Evolutionary conservation across 2,329 filamentous ascomycete genomes (phyloP).

Genomic region (Moelleriella libera): DNA sequence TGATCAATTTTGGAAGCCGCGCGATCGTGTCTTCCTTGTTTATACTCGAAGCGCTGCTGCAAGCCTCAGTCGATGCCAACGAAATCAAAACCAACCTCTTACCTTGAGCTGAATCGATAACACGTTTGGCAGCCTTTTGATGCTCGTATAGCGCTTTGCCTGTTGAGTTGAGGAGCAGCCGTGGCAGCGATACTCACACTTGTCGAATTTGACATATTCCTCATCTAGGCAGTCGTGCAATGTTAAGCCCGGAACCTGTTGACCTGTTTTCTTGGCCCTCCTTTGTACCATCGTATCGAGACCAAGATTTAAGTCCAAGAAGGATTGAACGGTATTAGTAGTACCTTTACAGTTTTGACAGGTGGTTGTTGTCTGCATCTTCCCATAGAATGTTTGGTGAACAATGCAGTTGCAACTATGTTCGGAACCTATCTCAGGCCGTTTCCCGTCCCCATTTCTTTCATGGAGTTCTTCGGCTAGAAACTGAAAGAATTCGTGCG

Average conservation of each 20-base stretch:
- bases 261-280: constrained; percentile 38
- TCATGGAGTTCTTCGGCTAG: constrained; percentile 83
- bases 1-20: constrained; percentile 79
- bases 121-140: constrained; percentile 77
- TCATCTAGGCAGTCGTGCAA: constrained; percentile 66
- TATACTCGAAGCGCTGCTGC: constrained; percentile 56
- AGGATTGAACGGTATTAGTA: constrained; percentile 73
- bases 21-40: constrained; percentile 46
- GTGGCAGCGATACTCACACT: constrained; percentile 77
- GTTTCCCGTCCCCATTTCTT: constrained; percentile 59
- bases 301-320: constrained; percentile 80
- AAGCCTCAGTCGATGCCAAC: neutral
- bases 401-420: constrained; percentile 77
- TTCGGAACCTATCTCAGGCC: constrained; percentile 42
- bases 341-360: constrained; percentile 77
- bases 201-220: constrained; percentile 76
- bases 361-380: constrained; percentile 78
- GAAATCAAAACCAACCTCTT: constrained; percentile 7
- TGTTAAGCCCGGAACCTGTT: constrained; percentile 27
- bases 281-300: constrained; percentile 65
- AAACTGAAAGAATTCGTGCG: constrained; percentile 95
- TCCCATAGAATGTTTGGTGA: constrained; percentile 88
- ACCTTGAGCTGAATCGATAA: constrained; percentile 89
- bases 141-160: constrained; percentile 70
- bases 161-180: constrained; percentile 66